Conservation (phyloP, 768 basidiomycete genomes). For the Grammothele lineata region DNA sequence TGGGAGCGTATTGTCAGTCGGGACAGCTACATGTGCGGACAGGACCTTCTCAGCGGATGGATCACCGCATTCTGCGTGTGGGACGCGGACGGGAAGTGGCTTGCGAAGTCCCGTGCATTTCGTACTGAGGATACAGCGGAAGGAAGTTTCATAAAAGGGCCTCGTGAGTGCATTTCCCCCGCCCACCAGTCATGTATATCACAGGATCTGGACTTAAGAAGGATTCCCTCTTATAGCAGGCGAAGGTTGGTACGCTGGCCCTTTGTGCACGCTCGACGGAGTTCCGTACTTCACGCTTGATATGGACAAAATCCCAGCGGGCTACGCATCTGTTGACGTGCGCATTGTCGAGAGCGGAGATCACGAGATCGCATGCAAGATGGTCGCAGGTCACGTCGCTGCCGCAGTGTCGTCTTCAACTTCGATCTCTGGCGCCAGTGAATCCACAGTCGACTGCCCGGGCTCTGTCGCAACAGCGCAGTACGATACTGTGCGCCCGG, state of each 20-base stretch:
- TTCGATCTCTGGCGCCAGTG: neutral
- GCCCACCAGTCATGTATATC: neutral
- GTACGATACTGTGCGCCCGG: neutral
- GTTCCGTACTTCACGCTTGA: neutral
- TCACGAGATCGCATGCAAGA: neutral
- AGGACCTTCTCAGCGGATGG: conserved; percentile 6
- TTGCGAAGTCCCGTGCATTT: neutral
- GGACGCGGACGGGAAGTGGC: conserved; percentile 6
- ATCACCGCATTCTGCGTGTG: conserved; percentile 17
- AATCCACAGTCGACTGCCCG: no score
- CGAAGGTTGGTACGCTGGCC: neutral
- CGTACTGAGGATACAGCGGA: neutral
- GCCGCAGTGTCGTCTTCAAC: neutral
- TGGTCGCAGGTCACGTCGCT: neutral
- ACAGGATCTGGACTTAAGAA: no score
- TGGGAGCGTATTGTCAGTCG: conserved; percentile 9
- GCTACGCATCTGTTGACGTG: conserved; percentile 1
- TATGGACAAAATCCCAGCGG: neutral
- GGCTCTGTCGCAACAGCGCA: neutral
- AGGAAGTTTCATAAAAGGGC: neutral
- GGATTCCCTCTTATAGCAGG: neutral
- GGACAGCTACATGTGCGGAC: neutral
- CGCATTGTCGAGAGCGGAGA: neutral
- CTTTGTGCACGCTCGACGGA: conserved; percentile 1
- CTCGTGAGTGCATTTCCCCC: neutral